A percentile compares a stretch with the other conserved stretches of the same genome.
Evolutionary conservation across 1,284 basidiomycete genomes (phyloP).

Genomic region (Apiotrichum veenhuisii): DNA sequence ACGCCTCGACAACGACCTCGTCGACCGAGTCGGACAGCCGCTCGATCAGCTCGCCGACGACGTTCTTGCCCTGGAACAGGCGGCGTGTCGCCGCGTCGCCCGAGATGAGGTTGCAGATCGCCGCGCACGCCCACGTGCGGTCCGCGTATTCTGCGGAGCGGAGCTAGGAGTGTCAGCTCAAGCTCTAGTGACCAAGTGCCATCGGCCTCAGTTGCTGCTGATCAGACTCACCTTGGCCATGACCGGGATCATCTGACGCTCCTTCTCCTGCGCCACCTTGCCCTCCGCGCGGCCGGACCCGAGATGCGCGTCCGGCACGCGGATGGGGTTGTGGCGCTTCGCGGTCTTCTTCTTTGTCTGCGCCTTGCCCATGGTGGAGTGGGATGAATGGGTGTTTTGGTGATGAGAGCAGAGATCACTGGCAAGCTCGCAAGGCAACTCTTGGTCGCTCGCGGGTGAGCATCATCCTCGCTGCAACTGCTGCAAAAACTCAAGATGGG

Average conservation of each 20-base stretch:
- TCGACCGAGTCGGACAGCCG: slow-evolving; percentile 77
- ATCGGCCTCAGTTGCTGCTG: not conserved
- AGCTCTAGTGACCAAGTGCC: not conserved
- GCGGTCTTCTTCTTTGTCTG: slow-evolving; percentile 61
- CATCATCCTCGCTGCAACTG: too few species aligned
- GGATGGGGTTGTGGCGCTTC: slow-evolving; percentile 81
- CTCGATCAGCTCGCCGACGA: slow-evolving; percentile 79
- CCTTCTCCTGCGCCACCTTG: slow-evolving; percentile 57
- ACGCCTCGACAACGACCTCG: slow-evolving; percentile 79
- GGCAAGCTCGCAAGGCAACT: too few species aligned
- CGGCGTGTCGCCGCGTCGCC: slow-evolving; percentile 81
- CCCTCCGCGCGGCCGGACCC: slow-evolving; percentile 58
- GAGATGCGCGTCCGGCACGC: slow-evolving; percentile 84
- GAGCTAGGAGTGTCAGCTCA: slow-evolving; percentile 28
- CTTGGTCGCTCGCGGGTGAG: too few species aligned
- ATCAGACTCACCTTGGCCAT: slow-evolving; percentile 66
- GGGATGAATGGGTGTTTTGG: not conserved
- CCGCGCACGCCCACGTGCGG: slow-evolving; percentile 87
- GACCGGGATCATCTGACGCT: slow-evolving; percentile 73
- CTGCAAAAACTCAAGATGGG: too few species aligned
- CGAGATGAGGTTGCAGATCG: slow-evolving; percentile 83
- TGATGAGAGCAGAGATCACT: too few species aligned
- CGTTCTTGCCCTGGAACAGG: slow-evolving; percentile 81
- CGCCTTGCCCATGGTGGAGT: slow-evolving; percentile 72
- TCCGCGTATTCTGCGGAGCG: slow-evolving; percentile 64